A percentile compares a stretch with the other conserved stretches of the same genome.
Conservation (phyloP, 805 yeast genomes). For the Candida stauntonica region DNA sequence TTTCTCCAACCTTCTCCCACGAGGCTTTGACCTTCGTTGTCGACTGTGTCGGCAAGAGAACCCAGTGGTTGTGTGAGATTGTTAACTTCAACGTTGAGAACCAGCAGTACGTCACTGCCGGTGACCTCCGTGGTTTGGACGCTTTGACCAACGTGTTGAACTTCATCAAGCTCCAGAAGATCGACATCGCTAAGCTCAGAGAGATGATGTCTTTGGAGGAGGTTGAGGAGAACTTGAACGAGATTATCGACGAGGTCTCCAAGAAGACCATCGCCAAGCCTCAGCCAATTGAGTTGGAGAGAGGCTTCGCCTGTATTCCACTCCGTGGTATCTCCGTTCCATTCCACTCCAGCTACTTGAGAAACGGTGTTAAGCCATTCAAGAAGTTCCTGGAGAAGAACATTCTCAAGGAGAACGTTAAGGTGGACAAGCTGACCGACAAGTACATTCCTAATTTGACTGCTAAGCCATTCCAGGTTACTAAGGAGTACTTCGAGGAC, state of each 20-base stretch:
- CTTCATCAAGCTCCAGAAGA: slow-evolving; percentile 89
- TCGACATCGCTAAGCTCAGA: slow-evolving; percentile 85
- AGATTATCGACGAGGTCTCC: slow-evolving; percentile 82
- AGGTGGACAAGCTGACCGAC: slow-evolving; percentile 88
- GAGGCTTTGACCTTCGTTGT: slow-evolving; percentile 93
- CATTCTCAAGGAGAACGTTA: slow-evolving; percentile 90
- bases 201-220: slow-evolving; percentile 79
- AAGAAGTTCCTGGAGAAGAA: slow-evolving; percentile 95
- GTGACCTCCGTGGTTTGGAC: slow-evolving; percentile 94
- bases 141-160: slow-evolving; percentile 90
- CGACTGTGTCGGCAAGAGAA: slow-evolving; percentile 75
- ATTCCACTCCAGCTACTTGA: slow-evolving; percentile 97
- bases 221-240: slow-evolving; percentile 82
- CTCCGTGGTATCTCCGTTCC: slow-evolving; percentile 99
- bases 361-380: slow-evolving; percentile 99
- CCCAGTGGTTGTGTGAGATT: slow-evolving; percentile 94
- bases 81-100: slow-evolving; percentile 98
- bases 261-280: slow-evolving; percentile 80
- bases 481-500: slow-evolving; percentile 95
- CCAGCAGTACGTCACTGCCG: slow-evolving; percentile 98
- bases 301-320: slow-evolving; percentile 98
- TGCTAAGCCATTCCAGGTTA: slow-evolving; percentile 92
- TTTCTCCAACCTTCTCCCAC: slow-evolving; percentile 82
- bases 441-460: slow-evolving; percentile 98
- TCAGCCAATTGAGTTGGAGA: slow-evolving; percentile 94